phyloP scores from a whole-genome alignment of 2,329 filamentous ascomycete species.

The Aspergillus neotritici region DNA sequence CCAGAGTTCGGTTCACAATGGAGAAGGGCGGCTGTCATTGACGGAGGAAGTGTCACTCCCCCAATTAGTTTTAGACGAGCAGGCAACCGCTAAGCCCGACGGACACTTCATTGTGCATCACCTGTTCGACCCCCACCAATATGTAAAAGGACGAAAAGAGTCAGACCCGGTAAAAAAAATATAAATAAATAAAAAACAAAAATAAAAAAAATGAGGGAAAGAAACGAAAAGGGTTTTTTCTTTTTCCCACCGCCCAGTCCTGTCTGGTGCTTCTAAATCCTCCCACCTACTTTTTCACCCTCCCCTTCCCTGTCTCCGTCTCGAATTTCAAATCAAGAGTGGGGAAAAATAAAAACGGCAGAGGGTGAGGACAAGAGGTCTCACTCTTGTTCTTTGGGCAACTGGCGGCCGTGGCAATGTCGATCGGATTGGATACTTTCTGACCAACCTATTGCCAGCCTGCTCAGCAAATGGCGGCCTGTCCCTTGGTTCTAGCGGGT shows the following conservation, averaged over 20 bases:
- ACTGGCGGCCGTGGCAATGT: constrained; percentile 3
- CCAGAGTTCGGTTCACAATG: constrained; percentile 20
- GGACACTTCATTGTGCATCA: constrained; percentile 20
- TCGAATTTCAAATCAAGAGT: not conserved
- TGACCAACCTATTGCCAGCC: not conserved
- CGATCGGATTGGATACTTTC: not conserved
- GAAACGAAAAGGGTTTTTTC: not conserved
- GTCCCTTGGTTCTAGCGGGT: too few species aligned
- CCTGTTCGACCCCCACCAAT: constrained; percentile 10
- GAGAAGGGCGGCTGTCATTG: constrained; percentile 17
- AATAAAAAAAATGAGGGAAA: not conserved
- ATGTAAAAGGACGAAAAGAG: constrained; percentile 11
- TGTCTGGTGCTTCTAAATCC: not conserved
- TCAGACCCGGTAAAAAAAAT: too few species aligned
- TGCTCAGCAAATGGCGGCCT: too few species aligned
- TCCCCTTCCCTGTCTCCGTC: not conserved
- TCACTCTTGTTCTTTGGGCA: too few species aligned
- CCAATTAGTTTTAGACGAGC: constrained; percentile 5
- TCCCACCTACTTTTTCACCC: not conserved
- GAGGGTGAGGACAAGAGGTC: too few species aligned
- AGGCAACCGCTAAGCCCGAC: constrained; percentile 14
- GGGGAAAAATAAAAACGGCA: too few species aligned
- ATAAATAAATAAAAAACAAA: constrained; percentile 1
- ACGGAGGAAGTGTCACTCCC: constrained; percentile 1
- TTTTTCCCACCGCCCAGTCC: constrained; percentile 1